Conservation (phyloP, 2,329 filamentous ascomycete species). For the Penicillium thymicola region DNA sequence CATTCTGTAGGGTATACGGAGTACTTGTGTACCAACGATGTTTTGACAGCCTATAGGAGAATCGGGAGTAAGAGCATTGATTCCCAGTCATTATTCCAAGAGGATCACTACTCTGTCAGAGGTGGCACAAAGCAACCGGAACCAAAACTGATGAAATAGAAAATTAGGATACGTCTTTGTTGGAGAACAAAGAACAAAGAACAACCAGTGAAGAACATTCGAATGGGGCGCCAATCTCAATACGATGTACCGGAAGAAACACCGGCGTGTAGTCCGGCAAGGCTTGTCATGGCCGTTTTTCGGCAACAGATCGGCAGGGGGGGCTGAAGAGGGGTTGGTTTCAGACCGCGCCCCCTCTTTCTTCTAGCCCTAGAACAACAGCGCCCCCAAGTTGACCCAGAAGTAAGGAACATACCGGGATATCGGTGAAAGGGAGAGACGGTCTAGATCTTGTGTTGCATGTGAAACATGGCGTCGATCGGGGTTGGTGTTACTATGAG, state of each 20-base stretch:
- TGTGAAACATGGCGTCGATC: constrained; percentile 6
- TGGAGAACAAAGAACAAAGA: not conserved
- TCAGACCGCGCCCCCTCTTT: constrained; percentile 1
- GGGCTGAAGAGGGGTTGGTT: constrained; percentile 1
- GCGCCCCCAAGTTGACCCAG: not conserved
- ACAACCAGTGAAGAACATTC: not conserved
- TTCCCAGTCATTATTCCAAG: not conserved
- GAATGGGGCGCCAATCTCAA: not conserved
- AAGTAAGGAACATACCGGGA: not conserved
- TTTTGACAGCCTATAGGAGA: constrained; percentile 1
- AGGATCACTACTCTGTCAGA: not conserved
- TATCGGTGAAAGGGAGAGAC: not conserved
- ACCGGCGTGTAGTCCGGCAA: constrained; percentile 14
- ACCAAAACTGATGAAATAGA: not conserved
- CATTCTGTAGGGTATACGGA: not conserved
- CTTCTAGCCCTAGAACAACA: constrained; percentile 6
- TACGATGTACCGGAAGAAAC: not conserved
- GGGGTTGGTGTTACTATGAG: not conserved
- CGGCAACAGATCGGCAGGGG: constrained; percentile 6
- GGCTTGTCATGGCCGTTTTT: constrained; percentile 10
- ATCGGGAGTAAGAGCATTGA: not conserved
- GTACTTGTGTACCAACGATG: not conserved
- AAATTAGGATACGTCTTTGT: not conserved
- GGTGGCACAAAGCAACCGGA: not conserved
- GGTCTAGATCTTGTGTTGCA: not conserved